Evolutionary conservation across 2,329 filamentous ascomycete species (phyloP).

Genomic region (Chrysosporium queenslandicum): DNA sequence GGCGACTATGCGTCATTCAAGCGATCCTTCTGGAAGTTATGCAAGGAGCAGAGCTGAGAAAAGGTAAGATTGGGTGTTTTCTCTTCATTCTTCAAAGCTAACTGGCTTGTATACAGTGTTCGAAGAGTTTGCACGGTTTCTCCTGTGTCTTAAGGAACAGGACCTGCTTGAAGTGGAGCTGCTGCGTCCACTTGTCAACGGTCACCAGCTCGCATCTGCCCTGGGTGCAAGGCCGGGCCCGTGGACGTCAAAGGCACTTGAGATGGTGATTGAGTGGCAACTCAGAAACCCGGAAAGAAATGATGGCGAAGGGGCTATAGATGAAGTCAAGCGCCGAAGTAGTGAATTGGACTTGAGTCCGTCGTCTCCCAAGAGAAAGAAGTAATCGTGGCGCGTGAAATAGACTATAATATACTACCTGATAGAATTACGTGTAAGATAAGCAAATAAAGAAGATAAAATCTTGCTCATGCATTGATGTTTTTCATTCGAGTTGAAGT

Average conservation of each 20-base stretch:
- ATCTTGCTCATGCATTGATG: too few species aligned
- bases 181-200: slow-evolving; percentile 60
- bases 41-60: slow-evolving; percentile 23
- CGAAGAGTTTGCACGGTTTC: slow-evolving; percentile 45
- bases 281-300: slow-evolving; percentile 61
- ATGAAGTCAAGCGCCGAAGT: slow-evolving; percentile 46
- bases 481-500: too few species aligned
- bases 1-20: slow-evolving; percentile 33
- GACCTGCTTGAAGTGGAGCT: slow-evolving; percentile 44
- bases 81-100: background rate
- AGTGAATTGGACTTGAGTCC: slow-evolving; percentile 40
- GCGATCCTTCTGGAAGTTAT: slow-evolving; percentile 34
- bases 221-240: slow-evolving; percentile 56
- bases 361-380: background rate
- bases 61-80: slow-evolving; percentile 25
- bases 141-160: slow-evolving; percentile 42
- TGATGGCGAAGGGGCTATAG: slow-evolving; percentile 50
- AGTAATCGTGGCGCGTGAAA: too few species aligned
- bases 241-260: slow-evolving; percentile 76
- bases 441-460: too few species aligned
- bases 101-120: slow-evolving; percentile 27
- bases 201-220: slow-evolving; percentile 58
- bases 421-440: too few species aligned
- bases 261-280: slow-evolving; percentile 80
- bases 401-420: too few species aligned